Evolutionary conservation across 2,329 filamentous ascomycete genomes (phyloP), one percentile per base, ranked within the genome.

Genomic region (Dactylellina sp.): DNA sequence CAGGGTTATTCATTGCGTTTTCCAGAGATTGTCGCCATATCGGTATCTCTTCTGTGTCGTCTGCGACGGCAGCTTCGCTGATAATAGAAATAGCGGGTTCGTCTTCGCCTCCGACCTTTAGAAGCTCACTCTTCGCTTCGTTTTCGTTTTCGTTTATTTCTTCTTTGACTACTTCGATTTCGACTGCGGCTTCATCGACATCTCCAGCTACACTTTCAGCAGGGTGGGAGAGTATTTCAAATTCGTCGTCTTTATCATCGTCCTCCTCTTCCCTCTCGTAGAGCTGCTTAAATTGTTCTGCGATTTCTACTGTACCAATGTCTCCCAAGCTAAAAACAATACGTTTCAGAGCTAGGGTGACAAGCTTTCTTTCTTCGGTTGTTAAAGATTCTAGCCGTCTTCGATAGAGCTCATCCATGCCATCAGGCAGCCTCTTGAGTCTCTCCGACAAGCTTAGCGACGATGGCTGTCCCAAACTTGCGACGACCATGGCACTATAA

Each of bases 391-490:
- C 70, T 7, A 74, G 24, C 6, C 70, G 61, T 24, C 55, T 60
- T 22, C 59, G 49, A 18, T 74, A 74, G n/a, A 74, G 55, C 12
- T 74, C 70, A 12, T 74, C 70, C 70, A 74, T 74, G 7, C 70
- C 70, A 20, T 66, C 70, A 1, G 70, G 70, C 32, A 74, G 28
- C n/a, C 61, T 55, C 22, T 52, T 74, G n/a, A 74, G 32, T 42
- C 70, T 49, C 39, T 66, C 61, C 1, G 61, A 28, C 14, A 74
- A n/a, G 28, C 70, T 74, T 7, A 74, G 28, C 1, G 70, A 57
- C 3, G 70, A 74, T 7, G 70, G 70, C 28, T 74, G 70, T 1
- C 70, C 70, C 42, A 74, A 56, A 47, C 70, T 74, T 2, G 70
- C 61, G 11, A 74, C 56, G n/a, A 74, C 70, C 70, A 74, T 74